Evolutionary conservation across 257 asterid species (phyloP), one percentile per base, ranked within the genome.

Genomic region (Petunia secreta): DNA sequence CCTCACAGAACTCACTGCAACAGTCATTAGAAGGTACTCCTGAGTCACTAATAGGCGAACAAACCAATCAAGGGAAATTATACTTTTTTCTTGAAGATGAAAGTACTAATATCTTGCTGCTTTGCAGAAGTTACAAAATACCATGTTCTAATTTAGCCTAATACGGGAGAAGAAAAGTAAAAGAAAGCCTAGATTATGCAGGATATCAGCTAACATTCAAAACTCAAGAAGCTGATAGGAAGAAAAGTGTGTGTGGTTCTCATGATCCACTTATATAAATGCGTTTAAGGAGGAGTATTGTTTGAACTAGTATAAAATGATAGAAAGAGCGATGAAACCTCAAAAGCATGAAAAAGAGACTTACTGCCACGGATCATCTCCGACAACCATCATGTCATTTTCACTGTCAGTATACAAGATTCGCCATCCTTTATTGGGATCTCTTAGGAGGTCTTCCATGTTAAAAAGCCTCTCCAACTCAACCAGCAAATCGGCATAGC

Each of bases 291-390:
- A 48, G 13, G 5, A 34, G 34, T 10, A 71, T 10, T 34, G 10
- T 71, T 34, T 48, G 25, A 71, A 48, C 14, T 48, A 11, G 77
- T 34, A 25, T 34, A n/a, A 25, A 46, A 46, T 15, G 50, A 50
- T 50, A 11, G 78, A 50, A 34, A 73, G 62, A 73, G 46, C 7
- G 43, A 50, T 36, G 78, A 73, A 44, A 50, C 48, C 14, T 6
- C 13, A 50, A 50, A 50, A 48, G 66, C 34, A 25, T 57, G 48
- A 66, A 34, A 44, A 64, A 73, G 83, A 79, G 68, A 89, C 98
- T 90, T 91, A 95, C 98, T 86, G 92, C 98, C 98, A 95, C 6
- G 98, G 98, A 86, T 95, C 98, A 58, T 95, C 98, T 13, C 98
- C 98, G 15, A 91, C 98, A 25, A 95, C 98, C 98, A 95, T 93